Evolutionary conservation across 2,329 filamentous ascomycete genomes (phyloP).

Genomic region (Colletotrichum australisinense): DNA sequence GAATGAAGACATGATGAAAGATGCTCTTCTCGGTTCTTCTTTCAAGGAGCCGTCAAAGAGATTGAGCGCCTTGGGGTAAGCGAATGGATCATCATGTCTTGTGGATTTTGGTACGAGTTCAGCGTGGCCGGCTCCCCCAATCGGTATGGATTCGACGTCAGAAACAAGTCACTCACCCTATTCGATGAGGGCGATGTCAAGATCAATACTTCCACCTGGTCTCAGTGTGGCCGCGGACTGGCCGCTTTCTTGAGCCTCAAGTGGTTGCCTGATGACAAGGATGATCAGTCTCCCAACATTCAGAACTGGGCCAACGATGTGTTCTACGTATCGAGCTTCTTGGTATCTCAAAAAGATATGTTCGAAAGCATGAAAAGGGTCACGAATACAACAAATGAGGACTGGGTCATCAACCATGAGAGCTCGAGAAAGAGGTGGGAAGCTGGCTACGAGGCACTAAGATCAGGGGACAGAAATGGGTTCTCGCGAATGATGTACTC

Average conservation of each 20-base stretch:
- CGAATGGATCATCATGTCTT: conserved; percentile 49
- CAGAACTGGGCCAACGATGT: conserved; percentile 55
- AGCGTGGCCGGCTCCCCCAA: conserved; percentile 49
- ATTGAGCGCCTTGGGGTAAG: conserved; percentile 50
- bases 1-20: conserved; percentile 2
- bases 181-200: conserved; percentile 67
- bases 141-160: conserved; percentile 62
- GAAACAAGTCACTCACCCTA: conserved; percentile 53
- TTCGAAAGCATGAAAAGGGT: conserved; percentile 70
- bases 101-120: conserved; percentile 66
- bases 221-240: conserved; percentile 62
- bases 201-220: conserved; percentile 70
- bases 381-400: conserved; percentile 64
- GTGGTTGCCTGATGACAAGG: conserved; percentile 27
- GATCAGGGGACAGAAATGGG: conserved; percentile 52
- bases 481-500: conserved; percentile 66
- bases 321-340: conserved; percentile 67
- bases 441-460: conserved; percentile 57
- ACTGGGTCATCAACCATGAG: conserved; percentile 70
- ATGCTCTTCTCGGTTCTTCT: conserved; percentile 16
- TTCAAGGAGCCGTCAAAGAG: conserved; percentile 43
- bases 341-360: conserved; percentile 72
- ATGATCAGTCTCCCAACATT: conserved; percentile 25
- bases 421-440: conserved; percentile 57
- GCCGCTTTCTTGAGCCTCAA: conserved; percentile 53